Base-by-base conservation (phyloP, 192 early-diverging fungal genomes). In the Entomortierella beljakovae region DNA sequence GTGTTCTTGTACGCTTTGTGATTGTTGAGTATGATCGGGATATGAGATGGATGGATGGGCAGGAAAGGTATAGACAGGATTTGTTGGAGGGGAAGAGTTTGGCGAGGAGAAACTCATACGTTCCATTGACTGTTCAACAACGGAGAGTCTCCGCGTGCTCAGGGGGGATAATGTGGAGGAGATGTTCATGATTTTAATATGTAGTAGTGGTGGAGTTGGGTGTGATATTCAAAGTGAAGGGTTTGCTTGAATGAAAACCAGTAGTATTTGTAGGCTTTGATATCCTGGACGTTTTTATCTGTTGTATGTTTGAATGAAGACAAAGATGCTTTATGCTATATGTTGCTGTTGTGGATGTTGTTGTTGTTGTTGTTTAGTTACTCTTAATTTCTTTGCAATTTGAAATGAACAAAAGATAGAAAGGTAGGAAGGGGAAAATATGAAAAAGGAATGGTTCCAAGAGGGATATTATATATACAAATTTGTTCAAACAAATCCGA, bases 101-200 rank as follows among this genome's bases (percentile, higher is more conserved):
- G 70, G 70, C 0, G 70, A 64, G 1, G 61, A 51, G 22, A 72
- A 64, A 18, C 62, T 64, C 61, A 72, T 63, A 6, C 62, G 34
- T 48, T 72, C 56, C 70, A 72, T 64, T 7, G 70, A 72, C 46
- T 51, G 42, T 54, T 64, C 70, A 55, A 72, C 43, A 6, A 50
- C 5, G 23, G 52, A 43, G 7, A 63, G 52, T 33, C 38, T 31
- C 26, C 52, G 49, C 18, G 59, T 54, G 52, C 55, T 71, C 70
- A 71, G 37, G 46, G 68, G 68, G 18, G 70, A 54, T 25, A 64
- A 35, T 29, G 52, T 16, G 28, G 70, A 35, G n/a, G 60, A 42
- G 0, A 52, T 18, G 29, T 48, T 63, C 70, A 63, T 63, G 15
- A 32, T 54, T 18, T 46, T 11, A 46, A 11, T 26, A 50, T 43